Percentiles rank a stretch among this genome's conserved stretches.
Evolutionary conservation across 345 rosid species (phyloP).

Genomic region (Abelmoschus esculentus): DNA sequence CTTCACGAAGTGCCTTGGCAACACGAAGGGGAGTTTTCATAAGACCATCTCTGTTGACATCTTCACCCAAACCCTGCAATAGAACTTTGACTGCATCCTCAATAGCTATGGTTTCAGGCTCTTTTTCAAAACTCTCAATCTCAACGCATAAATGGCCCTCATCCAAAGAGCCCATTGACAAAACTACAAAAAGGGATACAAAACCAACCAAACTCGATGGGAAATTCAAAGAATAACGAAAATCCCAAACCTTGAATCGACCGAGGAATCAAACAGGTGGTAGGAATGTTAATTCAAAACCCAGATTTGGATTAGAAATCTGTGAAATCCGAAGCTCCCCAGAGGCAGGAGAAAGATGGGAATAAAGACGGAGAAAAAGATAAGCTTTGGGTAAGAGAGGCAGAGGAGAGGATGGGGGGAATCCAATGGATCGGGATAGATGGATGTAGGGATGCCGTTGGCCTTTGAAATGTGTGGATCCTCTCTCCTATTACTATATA

Average conservation of each 20-base stretch:
- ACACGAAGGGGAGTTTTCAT: conserved; percentile 89
- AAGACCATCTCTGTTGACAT: conserved; percentile 76
- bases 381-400: background rate
- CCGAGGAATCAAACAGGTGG: background rate
- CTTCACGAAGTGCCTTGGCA: conserved; percentile 84
- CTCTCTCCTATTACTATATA: background rate
- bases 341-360: too few species aligned
- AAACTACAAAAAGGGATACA: too few species aligned
- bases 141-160: conserved; percentile 56
- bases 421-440: too few species aligned
- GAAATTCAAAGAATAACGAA: background rate
- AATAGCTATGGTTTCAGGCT: conserved; percentile 61
- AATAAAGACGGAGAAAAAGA: too few species aligned
- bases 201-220: background rate
- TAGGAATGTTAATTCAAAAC: background rate
- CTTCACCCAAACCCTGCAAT: conserved; percentile 72
- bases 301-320: background rate
- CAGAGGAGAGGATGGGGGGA: background rate
- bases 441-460: background rate
- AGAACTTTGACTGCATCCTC: conserved; percentile 74
- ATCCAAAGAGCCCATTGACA: background rate
- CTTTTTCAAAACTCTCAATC: conserved; percentile 46
- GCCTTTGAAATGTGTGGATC: background rate
- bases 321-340: background rate
- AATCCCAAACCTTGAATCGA: background rate